Evolutionary conservation across 768 basidiomycete species (phyloP), one percentile per base, ranked within the genome.

Genomic region (Boletus pseudo-olivaceus): DNA sequence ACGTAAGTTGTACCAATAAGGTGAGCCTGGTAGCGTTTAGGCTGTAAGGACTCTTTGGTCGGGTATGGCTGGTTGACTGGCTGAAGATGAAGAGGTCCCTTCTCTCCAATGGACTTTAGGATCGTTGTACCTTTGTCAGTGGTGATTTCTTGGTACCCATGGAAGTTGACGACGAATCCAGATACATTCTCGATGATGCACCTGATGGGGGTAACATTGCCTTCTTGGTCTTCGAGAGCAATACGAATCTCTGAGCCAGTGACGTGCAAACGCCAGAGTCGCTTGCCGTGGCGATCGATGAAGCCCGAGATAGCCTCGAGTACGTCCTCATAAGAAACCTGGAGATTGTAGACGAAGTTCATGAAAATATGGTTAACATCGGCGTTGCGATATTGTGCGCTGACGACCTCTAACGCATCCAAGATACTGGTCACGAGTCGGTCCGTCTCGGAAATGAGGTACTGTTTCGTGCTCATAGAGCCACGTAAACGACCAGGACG

Each of bases 291-390:
- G 37, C 97, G 88, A 62, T 98, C 97, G 62, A 99, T 94, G 78
- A 99, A 99, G 40, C 97, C 97, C n/a, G 95, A 87, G 54, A 98
- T 91, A 14, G 97, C 97, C 44, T 92, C 90, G 51, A 98, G 84
- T 8, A 98, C 95, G 63, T 98, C 96, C 57, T 98, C 95, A 64
- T 98, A 98, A 33, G 87, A 87, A 57, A 99, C 94, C 29, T 87
- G 83, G 42, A 99, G 87, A 68, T 90, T 93, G 81, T 98, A 98
- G 64, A 98, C 86, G 71, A 98, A 99, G 78, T 98, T 98, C 85
- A 98, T 87, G 77, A 93, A 95, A 70, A 98, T 97, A 70, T 98
- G 95, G 72, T 98, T 98, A 76, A 93, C 94, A 68, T 98, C 96
- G 4, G 96, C 90, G 61, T 88, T 92, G 56, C 95, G 85, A 64